Conservation (phyloP, 2,329 filamentous ascomycete species). For the Sordariomycetes sp. region DNA sequence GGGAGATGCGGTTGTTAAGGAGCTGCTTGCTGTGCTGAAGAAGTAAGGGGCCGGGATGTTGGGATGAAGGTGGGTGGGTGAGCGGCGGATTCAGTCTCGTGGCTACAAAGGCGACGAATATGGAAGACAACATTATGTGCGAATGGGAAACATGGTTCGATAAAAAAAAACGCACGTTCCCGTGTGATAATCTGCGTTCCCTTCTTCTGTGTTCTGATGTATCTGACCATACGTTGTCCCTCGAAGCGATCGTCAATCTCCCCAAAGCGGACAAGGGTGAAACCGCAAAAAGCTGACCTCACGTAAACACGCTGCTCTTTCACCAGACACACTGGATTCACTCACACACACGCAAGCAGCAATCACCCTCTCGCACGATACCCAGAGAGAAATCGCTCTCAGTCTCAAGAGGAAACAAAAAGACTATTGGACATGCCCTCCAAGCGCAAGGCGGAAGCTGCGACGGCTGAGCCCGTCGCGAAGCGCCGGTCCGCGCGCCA, state of each 20-base stretch:
- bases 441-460: constrained; percentile 1
- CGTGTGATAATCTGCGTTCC: no score
- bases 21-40: constrained; percentile 58
- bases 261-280: no score
- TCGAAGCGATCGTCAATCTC: no score
- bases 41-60: constrained; percentile 2
- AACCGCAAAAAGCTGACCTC: no score
- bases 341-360: no score
- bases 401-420: background rate
- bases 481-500: constrained; percentile 5
- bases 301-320: no score
- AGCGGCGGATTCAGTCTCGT: background rate
- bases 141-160: no score
- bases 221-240: no score
- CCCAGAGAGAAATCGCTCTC: background rate
- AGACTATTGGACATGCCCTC: background rate
- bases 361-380: no score
- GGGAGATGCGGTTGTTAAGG: constrained; percentile 62
- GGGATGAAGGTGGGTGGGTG: background rate
- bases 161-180: no score
- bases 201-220: no score
- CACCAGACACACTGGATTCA: no score
- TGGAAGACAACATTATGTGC: background rate
- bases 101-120: background rate
- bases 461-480: background rate